Evolutionary conservation across 768 basidiomycete species (phyloP).

Genomic region (Pisolithus tinctorius): DNA sequence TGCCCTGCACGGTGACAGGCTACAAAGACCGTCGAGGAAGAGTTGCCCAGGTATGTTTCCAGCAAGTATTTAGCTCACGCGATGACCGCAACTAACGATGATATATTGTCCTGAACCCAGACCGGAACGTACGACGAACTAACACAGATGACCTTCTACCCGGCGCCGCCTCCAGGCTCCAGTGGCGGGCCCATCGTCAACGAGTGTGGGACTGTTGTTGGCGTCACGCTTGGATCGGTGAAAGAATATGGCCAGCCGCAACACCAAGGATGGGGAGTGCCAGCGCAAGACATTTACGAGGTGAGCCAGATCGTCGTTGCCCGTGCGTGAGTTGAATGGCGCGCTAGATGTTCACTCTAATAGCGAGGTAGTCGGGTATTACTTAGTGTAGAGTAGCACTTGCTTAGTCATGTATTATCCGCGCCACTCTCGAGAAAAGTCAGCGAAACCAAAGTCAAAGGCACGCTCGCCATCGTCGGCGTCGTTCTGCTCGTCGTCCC

Average conservation of each 20-base stretch:
- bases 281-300: conserved; percentile 59
- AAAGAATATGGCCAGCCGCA: conserved; percentile 45
- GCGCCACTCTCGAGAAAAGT: not conserved
- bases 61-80: not conserved
- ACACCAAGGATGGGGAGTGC: conserved; percentile 51
- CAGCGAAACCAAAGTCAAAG: not conserved
- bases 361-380: not conserved
- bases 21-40: conserved; percentile 56
- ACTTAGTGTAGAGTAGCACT: no score
- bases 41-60: conserved; percentile 41
- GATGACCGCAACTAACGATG: not conserved
- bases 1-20: conserved; percentile 42
- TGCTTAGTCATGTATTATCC: conserved; percentile 3
- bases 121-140: conserved; percentile 66
- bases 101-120: conserved; percentile 22
- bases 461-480: not conserved
- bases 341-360: not conserved
- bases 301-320: conserved; percentile 21
- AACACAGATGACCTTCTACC: conserved; percentile 47
- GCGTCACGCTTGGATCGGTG: conserved; percentile 57
- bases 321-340: not conserved
- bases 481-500: conserved; percentile 2
- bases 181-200: conserved; percentile 68
- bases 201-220: conserved; percentile 56
- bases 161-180: conserved; percentile 54